Evolutionary conservation across 1,139 yeast species (phyloP), one percentile per base, ranked within the genome.

Genomic region (Scheffersomyces lignicola): DNA sequence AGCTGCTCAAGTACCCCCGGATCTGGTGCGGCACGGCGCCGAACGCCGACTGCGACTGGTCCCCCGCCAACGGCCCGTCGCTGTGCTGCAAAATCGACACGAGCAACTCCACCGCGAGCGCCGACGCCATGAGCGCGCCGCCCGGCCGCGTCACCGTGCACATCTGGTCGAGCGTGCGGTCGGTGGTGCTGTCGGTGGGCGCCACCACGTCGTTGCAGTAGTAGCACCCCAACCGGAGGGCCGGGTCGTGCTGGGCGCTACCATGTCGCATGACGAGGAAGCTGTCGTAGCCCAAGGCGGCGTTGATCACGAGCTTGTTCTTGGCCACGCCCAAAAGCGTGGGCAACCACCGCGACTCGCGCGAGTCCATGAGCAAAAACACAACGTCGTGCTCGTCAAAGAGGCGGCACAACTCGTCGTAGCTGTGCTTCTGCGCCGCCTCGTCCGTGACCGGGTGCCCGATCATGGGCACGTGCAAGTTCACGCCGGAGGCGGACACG

Each of bases 91-190:
- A 53, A 0, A 86, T 48, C 0, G 95, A 79, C 0, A 87, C 84
- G 44, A 87, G 56, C 9, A 94, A 62, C 54, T 92, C 98, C 0
- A 88, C 95, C 0, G 96, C 96, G 29, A 82, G 64, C 0, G 97
- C 79, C 0, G 96, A 76, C 0, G 98, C 97, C 59, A 88, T 65
- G 51, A 85, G 65, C 0, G 98, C 96, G 0, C 84, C 90, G 0
- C 99, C 98, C 0, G 99, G 98, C 30, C 98, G 67, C 0, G 98
- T 92, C 1, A 92, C 98, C 0, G 98, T 92, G 55, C 99, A 92
- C 97, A 92, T 92, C 57, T 92, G 97, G 59, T 92, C 99, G 41
- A 92, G 63, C 0, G 97, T 85, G 34, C 96, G 69, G 51, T 89
- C 95, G 0, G 87, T 73, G 12, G 87, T 63, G 42, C 95, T 83